These are phyloP conservation scores for Reticulascus tulasneorum DNA, from an alignment of 2,329 filamentous ascomycete species.

Conservation along the genomic window DNA sequence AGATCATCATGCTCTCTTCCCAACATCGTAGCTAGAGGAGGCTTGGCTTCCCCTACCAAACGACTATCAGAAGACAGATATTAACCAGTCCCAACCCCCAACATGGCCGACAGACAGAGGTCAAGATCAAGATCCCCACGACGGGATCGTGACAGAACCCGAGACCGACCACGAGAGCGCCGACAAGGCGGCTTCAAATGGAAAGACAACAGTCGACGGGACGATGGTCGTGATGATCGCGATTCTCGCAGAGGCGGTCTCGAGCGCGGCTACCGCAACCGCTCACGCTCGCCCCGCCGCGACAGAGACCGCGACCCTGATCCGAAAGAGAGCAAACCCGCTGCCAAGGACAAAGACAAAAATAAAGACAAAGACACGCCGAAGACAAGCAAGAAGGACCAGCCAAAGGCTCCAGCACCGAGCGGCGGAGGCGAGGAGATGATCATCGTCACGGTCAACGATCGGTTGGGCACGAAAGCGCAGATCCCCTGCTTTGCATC, in stretches of 20 bases:
- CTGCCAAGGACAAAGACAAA: constrained; percentile 21
- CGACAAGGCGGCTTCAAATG: constrained; percentile 45
- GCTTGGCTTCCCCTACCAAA: too few relatives aligned
- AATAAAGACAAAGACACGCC: constrained; percentile 23
- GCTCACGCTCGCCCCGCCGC: constrained; percentile 32
- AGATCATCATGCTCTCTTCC: too few relatives aligned
- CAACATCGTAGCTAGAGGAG: too few relatives aligned
- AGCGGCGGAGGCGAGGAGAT: constrained; percentile 62
- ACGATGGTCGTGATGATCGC: constrained; percentile 36
- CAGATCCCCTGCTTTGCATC: constrained; percentile 84
- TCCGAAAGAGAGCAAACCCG: constrained; percentile 21
- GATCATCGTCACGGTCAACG: constrained; percentile 93
- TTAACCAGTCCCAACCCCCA: background rate
- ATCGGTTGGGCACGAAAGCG: constrained; percentile 92
- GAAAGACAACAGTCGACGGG: constrained; percentile 52
- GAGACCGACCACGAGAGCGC: constrained; percentile 7
- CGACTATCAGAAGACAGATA: too few relatives aligned
- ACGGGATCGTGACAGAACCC: constrained; percentile 6
- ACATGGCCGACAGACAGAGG: constrained; percentile 11
- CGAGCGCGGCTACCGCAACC: constrained; percentile 50
- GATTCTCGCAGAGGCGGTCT: constrained; percentile 31
- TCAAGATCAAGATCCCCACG: constrained; percentile 14
- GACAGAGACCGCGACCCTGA: constrained; percentile 18
- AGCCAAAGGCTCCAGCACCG: constrained; percentile 20
- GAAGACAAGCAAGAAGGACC: constrained; percentile 24